Percentiles rank a stretch among this genome's conserved stretches.
phyloP scores from a whole-genome alignment of 148 eudicot species.

The Cornus florida region DNA sequence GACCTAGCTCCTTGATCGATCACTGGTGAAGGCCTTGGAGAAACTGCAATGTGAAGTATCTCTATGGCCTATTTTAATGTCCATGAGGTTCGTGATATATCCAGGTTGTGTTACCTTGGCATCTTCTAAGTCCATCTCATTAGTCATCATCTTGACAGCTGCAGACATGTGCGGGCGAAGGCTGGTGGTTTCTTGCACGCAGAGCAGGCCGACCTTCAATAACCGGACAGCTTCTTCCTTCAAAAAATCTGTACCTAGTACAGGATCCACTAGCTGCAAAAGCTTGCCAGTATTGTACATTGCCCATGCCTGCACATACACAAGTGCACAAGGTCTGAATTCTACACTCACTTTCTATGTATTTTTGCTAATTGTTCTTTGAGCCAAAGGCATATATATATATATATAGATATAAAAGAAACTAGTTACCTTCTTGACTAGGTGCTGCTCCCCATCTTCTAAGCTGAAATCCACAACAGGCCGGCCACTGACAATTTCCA shows the following conservation, averaged over 20 bases:
- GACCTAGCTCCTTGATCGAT: background rate
- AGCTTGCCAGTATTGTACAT: conserved; percentile 44
- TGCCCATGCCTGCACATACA: conserved; percentile 54
- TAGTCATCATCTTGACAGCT: conserved; percentile 40
- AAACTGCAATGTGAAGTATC: conserved; percentile 17
- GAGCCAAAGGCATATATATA: too few species aligned
- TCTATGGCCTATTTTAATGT: conserved; percentile 31
- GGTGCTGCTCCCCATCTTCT: conserved; percentile 47
- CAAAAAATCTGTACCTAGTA: conserved; percentile 31
- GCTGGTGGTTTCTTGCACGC: conserved; percentile 56
- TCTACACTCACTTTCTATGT: too few species aligned
- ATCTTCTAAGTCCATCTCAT: conserved; percentile 21
- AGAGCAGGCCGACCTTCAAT: conserved; percentile 65
- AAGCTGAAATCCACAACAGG: conserved; percentile 46
- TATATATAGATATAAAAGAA: too few species aligned
- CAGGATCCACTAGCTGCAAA: conserved; percentile 45
- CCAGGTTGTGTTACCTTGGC: conserved; percentile 43
- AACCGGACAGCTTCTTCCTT: conserved; percentile 49
- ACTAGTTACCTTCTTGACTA: conserved; percentile 59
- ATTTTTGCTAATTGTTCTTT: too few species aligned
- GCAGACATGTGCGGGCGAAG: conserved; percentile 56
- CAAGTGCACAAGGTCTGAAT: background rate
- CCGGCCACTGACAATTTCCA: conserved; percentile 50
- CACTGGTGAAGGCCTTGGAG: conserved; percentile 5
- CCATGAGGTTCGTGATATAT: conserved; percentile 40